These are phyloP conservation scores for Ascochyta rabiei DNA, from an alignment of 2,329 filamentous ascomycete species.

Conservation along the genomic window DNA sequence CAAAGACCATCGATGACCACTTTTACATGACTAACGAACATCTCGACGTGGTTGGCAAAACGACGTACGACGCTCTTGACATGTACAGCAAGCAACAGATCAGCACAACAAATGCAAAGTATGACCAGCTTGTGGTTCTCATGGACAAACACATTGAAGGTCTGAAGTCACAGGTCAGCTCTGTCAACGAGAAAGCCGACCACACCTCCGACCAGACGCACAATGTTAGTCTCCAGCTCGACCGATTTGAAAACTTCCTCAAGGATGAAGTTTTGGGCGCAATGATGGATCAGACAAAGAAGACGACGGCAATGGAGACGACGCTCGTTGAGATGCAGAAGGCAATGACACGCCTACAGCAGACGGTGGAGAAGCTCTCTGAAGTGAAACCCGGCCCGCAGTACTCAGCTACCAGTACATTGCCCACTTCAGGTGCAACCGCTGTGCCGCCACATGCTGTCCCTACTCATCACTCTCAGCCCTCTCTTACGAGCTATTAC, in stretches of 20 bases:
- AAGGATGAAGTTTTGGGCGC: constrained; percentile 33
- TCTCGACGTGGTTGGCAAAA: constrained; percentile 41
- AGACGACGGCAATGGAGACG: constrained; percentile 29
- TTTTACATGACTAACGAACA: constrained; percentile 47
- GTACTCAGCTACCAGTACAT: neutral
- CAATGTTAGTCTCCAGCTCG: constrained; percentile 32
- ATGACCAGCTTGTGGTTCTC: constrained; percentile 24
- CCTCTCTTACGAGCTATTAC: constrained; percentile 28
- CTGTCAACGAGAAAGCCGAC: constrained; percentile 31
- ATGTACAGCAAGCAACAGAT: constrained; percentile 21
- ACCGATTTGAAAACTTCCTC: constrained; percentile 34
- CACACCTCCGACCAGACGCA: constrained; percentile 24
- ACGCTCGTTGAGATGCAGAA: constrained; percentile 37
- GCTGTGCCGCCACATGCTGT: constrained; percentile 5
- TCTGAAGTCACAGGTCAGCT: constrained; percentile 33
- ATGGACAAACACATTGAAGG: constrained; percentile 34
- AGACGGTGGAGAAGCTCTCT: constrained; percentile 25
- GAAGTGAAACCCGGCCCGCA: constrained; percentile 13
- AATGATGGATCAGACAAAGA: constrained; percentile 33
- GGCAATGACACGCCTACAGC: constrained; percentile 32
- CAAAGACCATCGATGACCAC: constrained; percentile 34
- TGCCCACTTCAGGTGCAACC: constrained; percentile 6
- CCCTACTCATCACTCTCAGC: constrained; percentile 32
- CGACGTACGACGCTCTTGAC: constrained; percentile 33
- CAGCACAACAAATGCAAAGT: constrained; percentile 18